Evolutionary conservation across 2,329 filamentous ascomycete species (phyloP), one percentile per base, ranked within the genome.

Genomic region (Neopestalotiopsis clavispora): DNA sequence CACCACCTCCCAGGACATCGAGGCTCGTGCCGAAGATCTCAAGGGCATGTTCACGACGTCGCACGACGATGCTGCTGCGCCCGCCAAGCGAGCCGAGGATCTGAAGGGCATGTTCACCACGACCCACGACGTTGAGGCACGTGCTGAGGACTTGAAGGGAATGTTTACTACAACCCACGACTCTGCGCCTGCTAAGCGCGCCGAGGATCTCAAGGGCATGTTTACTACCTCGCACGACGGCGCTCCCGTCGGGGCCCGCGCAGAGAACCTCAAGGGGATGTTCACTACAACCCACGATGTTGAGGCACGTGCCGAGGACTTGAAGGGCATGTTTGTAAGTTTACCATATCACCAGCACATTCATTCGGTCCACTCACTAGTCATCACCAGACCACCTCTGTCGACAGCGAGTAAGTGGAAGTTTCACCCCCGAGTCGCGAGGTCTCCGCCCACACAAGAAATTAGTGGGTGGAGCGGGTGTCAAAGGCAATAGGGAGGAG

Each of bases 361-460:
- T n/a, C 42, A 6, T 7, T n/a, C 2, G 14, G 3, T 6, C 9
- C 14, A n/a, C n/a, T n/a, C 42, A 49, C 42, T 49, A 49, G n/a
- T 6, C 4, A n/a, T n/a, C 4, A n/a, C 2, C 42, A 49, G 42
- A 49, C 42, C 4, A 49, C 42, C 14, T 6, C 42, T 4, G 42
- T n/a, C 1, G 42, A 49, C 42, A 49, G 42, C 42, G 42, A 49
- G 14, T 49, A n/a, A n/a, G 42, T n/a, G 42, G 1, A 1, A 7
- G n/a, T 2, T 7, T 4, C 2, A n/a, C 2, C 3, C 2, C 9
- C 14, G 5, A 6, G 4, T 49, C 4, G 7, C 10, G 2, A n/a
- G n/a, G 5, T 4, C 1, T n/a, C n/a, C 6, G 14, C 13, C 14
- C 42, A 49, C 3, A 7, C 14, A n/a, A n/a, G 9, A n/a, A n/a